phyloP scores from a whole-genome alignment of 257 asterid species.

The Penstemon eatonii region DNA sequence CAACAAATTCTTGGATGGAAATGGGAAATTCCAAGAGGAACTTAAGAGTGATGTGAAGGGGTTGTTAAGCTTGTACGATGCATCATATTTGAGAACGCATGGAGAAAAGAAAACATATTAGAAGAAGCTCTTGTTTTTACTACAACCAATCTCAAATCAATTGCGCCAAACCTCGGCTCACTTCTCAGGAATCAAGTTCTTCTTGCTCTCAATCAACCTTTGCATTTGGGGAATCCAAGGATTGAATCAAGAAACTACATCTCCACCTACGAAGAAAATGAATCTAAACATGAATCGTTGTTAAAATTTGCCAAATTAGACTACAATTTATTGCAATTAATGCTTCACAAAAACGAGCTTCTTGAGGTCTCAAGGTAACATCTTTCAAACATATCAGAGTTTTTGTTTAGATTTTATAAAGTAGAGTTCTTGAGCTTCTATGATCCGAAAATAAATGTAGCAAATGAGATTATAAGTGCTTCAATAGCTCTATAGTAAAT shows the following conservation, averaged over 20 bases:
- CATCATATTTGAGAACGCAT: constrained; percentile 18
- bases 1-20: constrained; percentile 8
- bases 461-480: no score
- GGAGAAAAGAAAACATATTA: constrained; percentile 22
- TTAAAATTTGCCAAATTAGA: constrained; percentile 35
- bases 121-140: constrained; percentile 32
- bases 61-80: constrained; percentile 18
- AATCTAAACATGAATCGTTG: neutral
- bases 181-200: constrained; percentile 26
- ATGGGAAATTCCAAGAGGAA: constrained; percentile 12
- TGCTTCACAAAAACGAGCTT: constrained; percentile 31
- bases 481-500: no score
- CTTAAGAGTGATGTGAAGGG: constrained; percentile 15
- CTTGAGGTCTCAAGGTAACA: constrained; percentile 24
- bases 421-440: no score
- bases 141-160: constrained; percentile 10
- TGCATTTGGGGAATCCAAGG: constrained; percentile 27
- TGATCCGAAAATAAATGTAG: no score
- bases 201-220: constrained; percentile 32
- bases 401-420: no score
- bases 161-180: constrained; percentile 1
- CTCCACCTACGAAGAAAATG: constrained; percentile 26
- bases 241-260: constrained; percentile 20
- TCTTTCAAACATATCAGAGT: no score
- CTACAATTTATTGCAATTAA: constrained; percentile 19